Evolutionary conservation across 306 rosid species (phyloP).

Genomic region (Cicer pinnatifidum): DNA sequence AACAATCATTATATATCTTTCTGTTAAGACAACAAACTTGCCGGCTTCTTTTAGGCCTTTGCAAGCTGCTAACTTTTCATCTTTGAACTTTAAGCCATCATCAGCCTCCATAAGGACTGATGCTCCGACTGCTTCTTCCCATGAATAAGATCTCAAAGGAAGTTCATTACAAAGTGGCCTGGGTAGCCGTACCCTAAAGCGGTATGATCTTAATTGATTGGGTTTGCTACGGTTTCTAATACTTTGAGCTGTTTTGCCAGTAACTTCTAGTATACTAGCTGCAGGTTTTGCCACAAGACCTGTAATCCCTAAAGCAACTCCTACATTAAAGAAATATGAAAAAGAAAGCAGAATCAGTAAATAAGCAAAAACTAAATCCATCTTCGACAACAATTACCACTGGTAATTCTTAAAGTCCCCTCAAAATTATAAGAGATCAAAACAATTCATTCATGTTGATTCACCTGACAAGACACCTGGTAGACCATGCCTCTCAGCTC

Average conservation of each 20-base stretch:
- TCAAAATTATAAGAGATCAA: slow-evolving; percentile 20
- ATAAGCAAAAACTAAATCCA: slow-evolving; percentile 16
- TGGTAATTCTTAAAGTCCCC: slow-evolving; percentile 23
- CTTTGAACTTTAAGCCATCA: slow-evolving; percentile 65
- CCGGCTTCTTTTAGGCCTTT: slow-evolving; percentile 83
- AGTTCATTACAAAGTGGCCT: slow-evolving; percentile 66
- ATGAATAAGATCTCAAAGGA: slow-evolving; percentile 79
- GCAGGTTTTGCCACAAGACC: slow-evolving; percentile 96
- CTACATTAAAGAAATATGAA: slow-evolving; percentile 54
- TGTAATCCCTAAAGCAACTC: slow-evolving; percentile 85
- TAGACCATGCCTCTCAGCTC: slow-evolving; percentile 98
- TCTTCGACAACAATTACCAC: slow-evolving; percentile 12
- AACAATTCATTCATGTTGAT: slow-evolving; percentile 34
- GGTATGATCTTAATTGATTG: slow-evolving; percentile 61
- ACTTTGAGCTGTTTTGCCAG: slow-evolving; percentile 90
- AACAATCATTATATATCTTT: slow-evolving; percentile 64
- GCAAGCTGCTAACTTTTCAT: slow-evolving; percentile 76
- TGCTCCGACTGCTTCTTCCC: slow-evolving; percentile 91
- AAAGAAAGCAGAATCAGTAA: slow-evolving; percentile 32
- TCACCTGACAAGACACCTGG: slow-evolving; percentile 95
- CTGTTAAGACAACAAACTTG: slow-evolving; percentile 71
- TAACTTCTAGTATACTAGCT: slow-evolving; percentile 95
- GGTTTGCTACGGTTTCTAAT: slow-evolving; percentile 89
- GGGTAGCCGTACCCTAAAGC: slow-evolving; percentile 74
- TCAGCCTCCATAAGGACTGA: slow-evolving; percentile 71